Conservation (phyloP, 2,329 filamentous ascomycete species). For the Hypocrella siamensis region DNA sequence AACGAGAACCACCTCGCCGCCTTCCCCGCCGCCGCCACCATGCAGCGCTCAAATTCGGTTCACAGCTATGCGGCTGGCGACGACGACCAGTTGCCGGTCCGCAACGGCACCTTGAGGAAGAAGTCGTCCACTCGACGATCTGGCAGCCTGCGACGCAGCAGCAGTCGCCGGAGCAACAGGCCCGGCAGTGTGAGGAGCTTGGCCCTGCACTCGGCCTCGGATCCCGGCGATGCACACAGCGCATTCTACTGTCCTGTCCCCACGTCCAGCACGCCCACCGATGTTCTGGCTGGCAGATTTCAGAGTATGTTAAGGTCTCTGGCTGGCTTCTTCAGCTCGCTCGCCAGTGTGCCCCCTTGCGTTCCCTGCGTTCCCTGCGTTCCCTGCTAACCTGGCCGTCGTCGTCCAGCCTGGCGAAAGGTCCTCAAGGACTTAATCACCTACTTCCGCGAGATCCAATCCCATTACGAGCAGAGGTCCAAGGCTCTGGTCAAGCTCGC, state of each 20-base stretch:
- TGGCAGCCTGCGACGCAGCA: conserved; percentile 60
- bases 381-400: background rate
- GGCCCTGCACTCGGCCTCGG: conserved; percentile 50
- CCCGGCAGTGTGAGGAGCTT: conserved; percentile 79
- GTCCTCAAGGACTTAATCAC: conserved; percentile 85
- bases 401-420: conserved; percentile 68
- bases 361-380: too few relatives aligned
- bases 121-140: conserved; percentile 62
- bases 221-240: conserved; percentile 59
- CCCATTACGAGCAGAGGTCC: conserved; percentile 70
- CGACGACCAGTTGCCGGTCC: conserved; percentile 23
- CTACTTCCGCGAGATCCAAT: conserved; percentile 86
- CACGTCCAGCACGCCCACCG: conserved; percentile 74
- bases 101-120: conserved; percentile 72
- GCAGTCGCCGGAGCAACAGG: conserved; percentile 66
- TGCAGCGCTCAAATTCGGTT: conserved; percentile 48
- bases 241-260: conserved; percentile 84
- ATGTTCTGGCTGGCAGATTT: conserved; percentile 73
- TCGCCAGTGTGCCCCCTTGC: too few relatives aligned
- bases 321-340: background rate
- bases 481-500: conserved; percentile 73
- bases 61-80: conserved; percentile 36
- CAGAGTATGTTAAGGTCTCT: conserved; percentile 45
- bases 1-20: conserved; percentile 20
- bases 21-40: conserved; percentile 10